Base-by-base conservation (phyloP, 768 basidiomycete species). In the Boletus fagicola region DNA sequence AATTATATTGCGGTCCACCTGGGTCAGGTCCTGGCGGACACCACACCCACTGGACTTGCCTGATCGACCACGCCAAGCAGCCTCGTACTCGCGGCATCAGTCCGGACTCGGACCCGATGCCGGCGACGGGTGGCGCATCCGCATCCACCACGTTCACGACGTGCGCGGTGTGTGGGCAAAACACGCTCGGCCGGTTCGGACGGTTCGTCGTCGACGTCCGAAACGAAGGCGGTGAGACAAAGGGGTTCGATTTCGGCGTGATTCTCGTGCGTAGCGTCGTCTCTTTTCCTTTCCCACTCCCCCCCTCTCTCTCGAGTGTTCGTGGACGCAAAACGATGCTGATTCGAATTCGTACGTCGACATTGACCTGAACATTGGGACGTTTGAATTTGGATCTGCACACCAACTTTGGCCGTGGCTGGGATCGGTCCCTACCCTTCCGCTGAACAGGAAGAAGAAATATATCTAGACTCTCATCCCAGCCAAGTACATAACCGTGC, bases 1-100 rank as follows among this genome's bases (percentile, higher is more conserved):
- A 68, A 28, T 30, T 70, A n/a, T 60, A 68, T 22, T 70, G 66
- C 55, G 59, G 56, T 24, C 54, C 58, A n/a, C 60, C 65, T 1
- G 65, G 62, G 16, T 63, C 61, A 8, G 59, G 63, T 5, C 65
- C 68, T 3, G 22, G 63, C 24, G 63, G 56, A 1, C 68, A 69
- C 20, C 68, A 70, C 42, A 44, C 68, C 35, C 68, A 69, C 55
- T 69, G 68, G 68, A 40, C 61, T 13, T 69, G 68, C 59, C 59
- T 70, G 22, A 55, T 70, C 56, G 68, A 70, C 24, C 49, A 60
- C 33, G 65, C 55, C 2, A 61, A 52, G 22, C 57, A 42, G 9
- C 28, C 33, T 11, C 49, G 39, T 8, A 3, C 45, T 4, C 51
- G 35, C 24, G 10, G 39, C n/a, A 22, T 13, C 40, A n/a, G n/a